Base-by-base conservation (phyloP, 805 yeast genomes). In the Ogataea nakhonphanomensis region DNA sequence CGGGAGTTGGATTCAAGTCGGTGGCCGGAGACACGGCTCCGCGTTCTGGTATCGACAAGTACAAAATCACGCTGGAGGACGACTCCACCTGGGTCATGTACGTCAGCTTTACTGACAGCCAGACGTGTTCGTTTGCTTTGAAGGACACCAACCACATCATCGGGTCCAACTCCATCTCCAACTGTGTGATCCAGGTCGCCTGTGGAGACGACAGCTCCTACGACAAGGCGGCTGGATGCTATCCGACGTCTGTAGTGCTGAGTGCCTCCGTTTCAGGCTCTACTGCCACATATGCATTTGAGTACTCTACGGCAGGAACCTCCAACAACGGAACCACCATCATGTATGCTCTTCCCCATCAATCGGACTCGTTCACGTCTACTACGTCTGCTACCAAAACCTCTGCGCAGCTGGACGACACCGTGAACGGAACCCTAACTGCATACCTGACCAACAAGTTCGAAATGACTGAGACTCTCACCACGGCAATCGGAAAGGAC, bases 211-310 rank as follows among this genome's bases (percentile, higher is more conserved):
- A 55, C 35, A 44, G 60, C 33, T 64, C 66, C 10, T 78, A 78
- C 49, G 89, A 84, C 51, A 46, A 58, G 8, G 77, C 81, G 17
- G 85, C 87, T 1, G 90, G 89, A 6, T 66, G 70, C 36, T 82
- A 73, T 49, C 76, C 81, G 14, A 66, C 72, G 2, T 68, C 65
- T 24, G 79, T 74, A 17, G 48, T 69, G 0, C 48, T 80, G 7
- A 43, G 64, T 1, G 79, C 75, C 6, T 50, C 64, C 10, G 67
- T 70, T 4, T 55, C 61, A 31, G 72, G 64, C 14, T 47, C 65
- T 3, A 56, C 57, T 10, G 61, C 55, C 8, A 65, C 62, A 2
- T 78, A 77, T 53, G 46, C 69, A 4, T 66, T 79, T 20, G 52
- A 50, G 11, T 78, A 76, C 51, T 44, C 58, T 6, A 62, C 68